phyloP scores from a whole-genome alignment of 192 early-diverging fungal species.

The Backusella sp. region DNA sequence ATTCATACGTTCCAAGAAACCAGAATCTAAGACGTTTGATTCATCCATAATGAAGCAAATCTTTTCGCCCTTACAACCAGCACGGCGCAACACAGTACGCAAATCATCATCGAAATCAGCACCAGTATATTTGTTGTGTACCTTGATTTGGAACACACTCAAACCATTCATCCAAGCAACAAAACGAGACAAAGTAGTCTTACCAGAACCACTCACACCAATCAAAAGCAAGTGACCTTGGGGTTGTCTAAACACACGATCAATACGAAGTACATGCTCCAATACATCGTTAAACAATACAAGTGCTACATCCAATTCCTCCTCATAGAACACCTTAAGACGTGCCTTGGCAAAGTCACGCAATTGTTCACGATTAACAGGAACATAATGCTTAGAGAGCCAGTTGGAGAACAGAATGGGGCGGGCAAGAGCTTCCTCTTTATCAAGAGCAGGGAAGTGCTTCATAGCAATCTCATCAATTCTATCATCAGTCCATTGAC shows the following conservation, averaged over 20 bases:
- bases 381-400: constrained; percentile 90
- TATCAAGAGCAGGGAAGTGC: constrained; percentile 87
- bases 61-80: constrained; percentile 97
- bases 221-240: constrained; percentile 99
- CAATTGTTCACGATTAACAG: constrained; percentile 85
- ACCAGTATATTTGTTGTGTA: constrained; percentile 94
- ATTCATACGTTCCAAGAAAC: constrained; percentile 99
- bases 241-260: constrained; percentile 96
- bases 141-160: constrained; percentile 94
- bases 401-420: constrained; percentile 99
- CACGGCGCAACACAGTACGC: constrained; percentile 80
- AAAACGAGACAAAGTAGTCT: constrained; percentile 97
- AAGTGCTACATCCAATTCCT: constrained; percentile 96
- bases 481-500: constrained; percentile 86
- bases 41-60: constrained; percentile 99
- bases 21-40: constrained; percentile 94
- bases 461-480: constrained; percentile 80
- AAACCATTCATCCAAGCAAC: constrained; percentile 99
- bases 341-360: constrained; percentile 92
- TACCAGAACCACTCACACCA: constrained; percentile 96
- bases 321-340: constrained; percentile 98
- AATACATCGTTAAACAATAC: constrained; percentile 98
- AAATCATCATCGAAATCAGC: constrained; percentile 99
- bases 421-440: constrained; percentile 66
- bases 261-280: constrained; percentile 97